phyloP scores from a whole-genome alignment of 441 rosid species.

The Jatropha podagrica region DNA sequence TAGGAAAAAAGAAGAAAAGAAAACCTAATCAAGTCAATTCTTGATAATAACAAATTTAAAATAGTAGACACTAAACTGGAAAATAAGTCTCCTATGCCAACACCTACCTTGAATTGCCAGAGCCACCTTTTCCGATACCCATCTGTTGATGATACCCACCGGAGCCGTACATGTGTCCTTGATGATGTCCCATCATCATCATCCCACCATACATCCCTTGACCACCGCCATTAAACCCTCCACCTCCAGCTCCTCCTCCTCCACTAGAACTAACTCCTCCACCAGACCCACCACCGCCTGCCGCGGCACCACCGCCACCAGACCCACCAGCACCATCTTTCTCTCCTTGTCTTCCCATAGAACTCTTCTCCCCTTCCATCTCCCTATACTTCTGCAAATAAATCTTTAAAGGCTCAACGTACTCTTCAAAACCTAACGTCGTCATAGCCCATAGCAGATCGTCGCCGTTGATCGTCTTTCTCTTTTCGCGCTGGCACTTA shows the following conservation, averaged over 20 bases:
- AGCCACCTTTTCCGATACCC: conserved; percentile 20
- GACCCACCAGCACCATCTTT: conserved; percentile 41
- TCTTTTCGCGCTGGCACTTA: conserved; percentile 58
- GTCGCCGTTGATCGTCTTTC: conserved; percentile 67
- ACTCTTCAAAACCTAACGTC: conserved; percentile 59
- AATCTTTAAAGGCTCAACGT: conserved; percentile 52
- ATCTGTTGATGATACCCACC: conserved; percentile 38
- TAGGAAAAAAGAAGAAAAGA: neutral
- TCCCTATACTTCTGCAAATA: conserved; percentile 60
- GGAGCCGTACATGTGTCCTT: conserved; percentile 45
- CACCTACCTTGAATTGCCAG: conserved; percentile 34
- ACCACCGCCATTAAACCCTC: conserved; percentile 4
- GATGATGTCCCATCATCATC: conserved; percentile 57
- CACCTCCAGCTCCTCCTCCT: conserved; percentile 26
- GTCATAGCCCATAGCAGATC: conserved; percentile 69
- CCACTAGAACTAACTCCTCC: conserved; percentile 30
- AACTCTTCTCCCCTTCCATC: conserved; percentile 53
- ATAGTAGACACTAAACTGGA: neutral
- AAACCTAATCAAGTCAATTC: conserved; percentile 12
- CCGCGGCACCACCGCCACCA: conserved; percentile 25
- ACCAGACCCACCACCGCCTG: conserved; percentile 27
- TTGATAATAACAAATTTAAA: neutral
- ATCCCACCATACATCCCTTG: conserved; percentile 43
- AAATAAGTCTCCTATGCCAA: neutral
- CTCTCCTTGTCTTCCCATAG: conserved; percentile 43